phyloP scores from a whole-genome alignment of 345 rosid genomes.

The Adansonia digitata region DNA sequence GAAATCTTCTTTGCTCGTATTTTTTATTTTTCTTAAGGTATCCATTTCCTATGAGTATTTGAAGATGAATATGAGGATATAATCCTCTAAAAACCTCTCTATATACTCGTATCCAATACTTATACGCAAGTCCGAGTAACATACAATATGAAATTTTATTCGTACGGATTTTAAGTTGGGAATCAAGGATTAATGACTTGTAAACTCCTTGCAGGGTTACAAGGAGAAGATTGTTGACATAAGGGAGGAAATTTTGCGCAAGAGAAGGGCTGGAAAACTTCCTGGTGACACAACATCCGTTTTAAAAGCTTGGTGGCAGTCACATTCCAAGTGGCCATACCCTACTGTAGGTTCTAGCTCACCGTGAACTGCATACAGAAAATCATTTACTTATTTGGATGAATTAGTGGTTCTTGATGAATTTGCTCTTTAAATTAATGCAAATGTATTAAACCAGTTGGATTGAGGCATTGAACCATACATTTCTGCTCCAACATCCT shows the following conservation, averaged over 20 bases:
- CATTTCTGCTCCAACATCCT: neutral
- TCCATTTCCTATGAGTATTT: no score
- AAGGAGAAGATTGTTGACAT: constrained; percentile 92
- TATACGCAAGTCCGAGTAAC: no score
- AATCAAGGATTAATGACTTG: neutral
- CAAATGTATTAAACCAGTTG: neutral
- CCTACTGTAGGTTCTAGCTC: constrained; percentile 65
- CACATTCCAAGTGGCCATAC: constrained; percentile 96
- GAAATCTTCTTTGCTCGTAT: no score
- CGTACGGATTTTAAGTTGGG: neutral
- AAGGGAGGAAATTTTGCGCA: constrained; percentile 93
- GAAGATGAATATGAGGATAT: no score
- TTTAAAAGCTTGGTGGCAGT: constrained; percentile 93
- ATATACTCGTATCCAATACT: no score
- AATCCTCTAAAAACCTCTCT: no score
- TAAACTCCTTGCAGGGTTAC: constrained; percentile 57
- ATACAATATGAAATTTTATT: neutral
- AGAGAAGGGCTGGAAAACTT: constrained; percentile 96
- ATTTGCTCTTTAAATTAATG: neutral
- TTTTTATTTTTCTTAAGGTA: no score
- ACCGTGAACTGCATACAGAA: neutral
- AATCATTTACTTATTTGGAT: no score
- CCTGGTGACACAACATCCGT: constrained; percentile 97
- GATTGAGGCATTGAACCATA: neutral
- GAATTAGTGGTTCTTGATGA: neutral